These are phyloP conservation scores for Gossypium arboreum DNA, from an alignment of 345 rosid genomes.

Conservation along the genomic window DNA sequence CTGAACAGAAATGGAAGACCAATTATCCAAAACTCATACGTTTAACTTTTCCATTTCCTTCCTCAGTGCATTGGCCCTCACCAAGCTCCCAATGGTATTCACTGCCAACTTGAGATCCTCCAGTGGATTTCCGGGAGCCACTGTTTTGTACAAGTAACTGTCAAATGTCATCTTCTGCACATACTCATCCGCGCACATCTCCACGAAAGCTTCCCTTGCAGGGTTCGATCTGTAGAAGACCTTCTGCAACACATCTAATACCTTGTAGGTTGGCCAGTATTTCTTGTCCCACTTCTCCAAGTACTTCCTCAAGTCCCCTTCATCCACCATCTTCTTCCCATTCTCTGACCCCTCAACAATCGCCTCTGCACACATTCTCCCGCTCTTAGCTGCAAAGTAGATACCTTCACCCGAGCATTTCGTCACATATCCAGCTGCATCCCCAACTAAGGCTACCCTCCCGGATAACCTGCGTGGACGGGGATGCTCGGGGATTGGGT, in stretches of 20 bases:
- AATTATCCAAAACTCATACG: neutral
- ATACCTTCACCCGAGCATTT: neutral
- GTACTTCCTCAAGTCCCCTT: constrained; percentile 9
- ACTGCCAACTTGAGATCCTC: constrained; percentile 1
- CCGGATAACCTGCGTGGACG: neutral
- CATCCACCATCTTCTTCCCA: constrained; percentile 6
- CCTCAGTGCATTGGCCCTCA: constrained; percentile 4
- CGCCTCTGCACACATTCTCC: neutral
- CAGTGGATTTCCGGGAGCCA: neutral
- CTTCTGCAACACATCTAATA: neutral
- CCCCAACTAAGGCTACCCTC: constrained; percentile 4
- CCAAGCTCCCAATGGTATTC: constrained; percentile 5
- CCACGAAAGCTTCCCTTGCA: neutral
- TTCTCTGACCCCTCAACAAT: neutral
- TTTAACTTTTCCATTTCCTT: constrained; percentile 5
- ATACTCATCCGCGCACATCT: neutral
- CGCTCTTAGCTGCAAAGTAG: constrained; percentile 2
- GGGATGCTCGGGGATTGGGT: constrained; percentile 2
- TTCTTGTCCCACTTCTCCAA: constrained; percentile 6
- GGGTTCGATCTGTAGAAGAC: constrained; percentile 5
- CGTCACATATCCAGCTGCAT: neutral
- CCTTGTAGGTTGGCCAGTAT: constrained; percentile 10
- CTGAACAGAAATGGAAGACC: neutral
- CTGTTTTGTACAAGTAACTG: constrained; percentile 5
- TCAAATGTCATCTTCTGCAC: constrained; percentile 2